These are phyloP conservation scores for Lizanozyma gosingica DNA, from an alignment of 1,139 yeast species.

Conservation along the genomic window DNA sequence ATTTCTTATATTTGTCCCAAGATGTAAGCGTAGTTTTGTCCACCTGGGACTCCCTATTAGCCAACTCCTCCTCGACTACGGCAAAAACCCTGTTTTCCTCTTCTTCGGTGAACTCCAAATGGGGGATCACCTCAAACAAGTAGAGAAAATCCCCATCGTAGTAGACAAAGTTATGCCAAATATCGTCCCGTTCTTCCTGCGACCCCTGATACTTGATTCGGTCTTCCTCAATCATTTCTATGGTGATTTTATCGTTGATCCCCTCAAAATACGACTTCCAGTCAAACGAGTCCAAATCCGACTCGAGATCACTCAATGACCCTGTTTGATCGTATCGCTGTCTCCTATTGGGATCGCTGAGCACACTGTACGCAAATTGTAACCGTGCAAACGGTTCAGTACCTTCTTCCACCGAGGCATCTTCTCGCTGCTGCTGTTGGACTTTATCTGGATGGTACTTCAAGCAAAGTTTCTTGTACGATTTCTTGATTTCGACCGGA, in stretches of 20 bases:
- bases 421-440: slow-evolving; percentile 25
- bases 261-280: slow-evolving; percentile 63
- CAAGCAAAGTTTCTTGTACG: slow-evolving; percentile 65
- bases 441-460: slow-evolving; percentile 74
- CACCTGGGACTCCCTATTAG: slow-evolving; percentile 22
- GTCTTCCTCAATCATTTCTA: slow-evolving; percentile 70
- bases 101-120: slow-evolving; percentile 53
- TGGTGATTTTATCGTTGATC: slow-evolving; percentile 53
- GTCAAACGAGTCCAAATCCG: slow-evolving; percentile 34
- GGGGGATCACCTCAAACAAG: slow-evolving; percentile 70
- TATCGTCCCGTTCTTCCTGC: slow-evolving; percentile 59
- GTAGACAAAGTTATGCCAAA: slow-evolving; percentile 47
- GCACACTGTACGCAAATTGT: slow-evolving; percentile 67
- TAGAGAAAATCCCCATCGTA: slow-evolving; percentile 63
- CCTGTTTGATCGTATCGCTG: slow-evolving; percentile 64
- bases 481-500: slow-evolving; percentile 53
- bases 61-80: slow-evolving; percentile 39
- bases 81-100: slow-evolving; percentile 54
- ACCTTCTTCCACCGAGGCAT: slow-evolving; percentile 14
- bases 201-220: slow-evolving; percentile 53
- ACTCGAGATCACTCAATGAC: slow-evolving; percentile 37
- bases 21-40: slow-evolving; percentile 22
- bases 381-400: slow-evolving; percentile 52
- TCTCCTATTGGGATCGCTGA: slow-evolving; percentile 51
- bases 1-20: slow-evolving; percentile 48